A percentile compares a stretch with the other conserved stretches of the same genome.
Conservation (phyloP, 1,284 basidiomycete species). For the Chalciporus sp. region DNA sequence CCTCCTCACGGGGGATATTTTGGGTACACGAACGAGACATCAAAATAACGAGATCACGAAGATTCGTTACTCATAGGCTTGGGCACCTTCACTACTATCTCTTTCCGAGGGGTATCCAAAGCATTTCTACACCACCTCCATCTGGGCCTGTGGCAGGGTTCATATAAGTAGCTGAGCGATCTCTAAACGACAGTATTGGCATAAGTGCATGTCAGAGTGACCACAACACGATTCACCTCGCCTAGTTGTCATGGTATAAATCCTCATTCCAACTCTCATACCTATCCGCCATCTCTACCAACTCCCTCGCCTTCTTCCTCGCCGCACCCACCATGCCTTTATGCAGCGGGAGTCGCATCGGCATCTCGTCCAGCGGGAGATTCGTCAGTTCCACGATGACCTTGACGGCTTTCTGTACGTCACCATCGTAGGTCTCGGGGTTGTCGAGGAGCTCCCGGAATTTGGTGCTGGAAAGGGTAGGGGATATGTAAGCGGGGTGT, state of each 20-base stretch:
- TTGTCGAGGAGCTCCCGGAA: conserved; percentile 1
- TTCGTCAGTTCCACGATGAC: conserved; percentile 20
- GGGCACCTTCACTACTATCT: conserved; percentile 53
- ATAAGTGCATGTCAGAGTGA: too few relatives aligned
- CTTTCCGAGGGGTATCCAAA: conserved; percentile 87
- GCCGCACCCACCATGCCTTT: conserved; percentile 2
- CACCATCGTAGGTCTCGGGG: conserved; percentile 10
- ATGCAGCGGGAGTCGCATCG: conserved; percentile 26
- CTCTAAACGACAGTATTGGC: too few relatives aligned
- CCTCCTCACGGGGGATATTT: background rate
- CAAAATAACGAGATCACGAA: conserved; percentile 18
- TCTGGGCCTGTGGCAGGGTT: conserved; percentile 24
- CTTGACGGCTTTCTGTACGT: conserved; percentile 18
- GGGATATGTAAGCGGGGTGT: conserved; percentile 27
- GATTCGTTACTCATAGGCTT: conserved; percentile 31
- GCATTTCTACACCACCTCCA: conserved; percentile 51
- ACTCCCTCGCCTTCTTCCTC: conserved; percentile 21
- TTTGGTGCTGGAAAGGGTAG: background rate
- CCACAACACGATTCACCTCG: too few relatives aligned
- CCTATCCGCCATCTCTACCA: conserved; percentile 14
- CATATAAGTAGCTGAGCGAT: too few relatives aligned
- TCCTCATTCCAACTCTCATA: conserved; percentile 27
- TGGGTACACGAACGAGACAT: background rate
- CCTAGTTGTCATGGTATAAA: conserved; percentile 18
- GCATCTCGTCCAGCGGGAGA: conserved; percentile 23